A percentile compares a stretch with the other conserved stretches of the same genome.
Conservation (phyloP, 352 stramenopile genomes). For the Phytophthora rubi region DNA sequence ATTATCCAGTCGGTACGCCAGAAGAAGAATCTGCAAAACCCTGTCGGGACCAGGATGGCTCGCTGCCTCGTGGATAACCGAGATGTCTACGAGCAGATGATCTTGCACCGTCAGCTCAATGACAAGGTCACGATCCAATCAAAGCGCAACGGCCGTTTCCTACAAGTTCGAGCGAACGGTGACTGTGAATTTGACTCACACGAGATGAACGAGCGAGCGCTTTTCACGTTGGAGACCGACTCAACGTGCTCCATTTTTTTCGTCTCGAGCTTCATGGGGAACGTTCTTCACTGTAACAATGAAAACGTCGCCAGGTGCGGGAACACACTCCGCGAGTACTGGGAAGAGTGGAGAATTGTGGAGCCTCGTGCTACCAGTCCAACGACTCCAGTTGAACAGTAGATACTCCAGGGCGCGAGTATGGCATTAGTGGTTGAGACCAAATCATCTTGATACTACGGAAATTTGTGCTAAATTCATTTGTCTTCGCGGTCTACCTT, state of each 20-base stretch:
- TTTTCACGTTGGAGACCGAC: neutral
- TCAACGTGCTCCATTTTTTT: neutral
- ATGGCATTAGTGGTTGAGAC: no score
- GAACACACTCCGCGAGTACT: neutral
- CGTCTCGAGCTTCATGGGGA: neutral
- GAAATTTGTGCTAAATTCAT: no score
- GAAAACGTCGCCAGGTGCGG: neutral
- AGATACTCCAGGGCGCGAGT: no score
- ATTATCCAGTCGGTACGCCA: slow-evolving; percentile 20
- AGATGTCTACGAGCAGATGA: neutral
- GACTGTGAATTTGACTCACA: neutral
- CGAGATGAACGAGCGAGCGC: neutral
- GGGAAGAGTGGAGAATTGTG: neutral
- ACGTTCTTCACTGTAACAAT: neutral
- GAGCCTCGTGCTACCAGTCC: no score
- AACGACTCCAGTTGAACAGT: no score
- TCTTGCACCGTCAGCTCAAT: neutral
- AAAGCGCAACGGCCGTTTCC: neutral
- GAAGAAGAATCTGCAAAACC: slow-evolving; percentile 25
- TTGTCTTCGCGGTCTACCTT: no score
- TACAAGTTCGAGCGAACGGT: neutral
- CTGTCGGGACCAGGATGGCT: slow-evolving; percentile 14
- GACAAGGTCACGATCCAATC: neutral
- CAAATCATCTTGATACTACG: no score
- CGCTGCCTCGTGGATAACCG: slow-evolving; percentile 14